These are phyloP conservation scores for Cryptococcus amylolentus DNA, from an alignment of 1,284 basidiomycete genomes.

Conservation along the genomic window DNA sequence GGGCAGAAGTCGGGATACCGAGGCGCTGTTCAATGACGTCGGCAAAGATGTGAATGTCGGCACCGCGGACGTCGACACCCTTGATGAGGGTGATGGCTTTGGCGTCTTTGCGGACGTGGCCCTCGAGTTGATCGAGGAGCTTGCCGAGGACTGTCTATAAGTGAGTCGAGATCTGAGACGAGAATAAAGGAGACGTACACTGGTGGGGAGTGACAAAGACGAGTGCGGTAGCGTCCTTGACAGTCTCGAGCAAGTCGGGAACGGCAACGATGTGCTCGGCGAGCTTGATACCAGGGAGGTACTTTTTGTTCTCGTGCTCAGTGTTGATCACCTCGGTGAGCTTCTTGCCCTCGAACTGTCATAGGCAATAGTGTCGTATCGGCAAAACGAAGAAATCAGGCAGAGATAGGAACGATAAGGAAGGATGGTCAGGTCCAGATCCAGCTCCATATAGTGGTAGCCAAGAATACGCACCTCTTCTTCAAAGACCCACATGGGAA, in stretches of 20 bases:
- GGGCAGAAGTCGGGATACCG: slow-evolving; percentile 55
- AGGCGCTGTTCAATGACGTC: slow-evolving; percentile 57
- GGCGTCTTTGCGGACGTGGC: slow-evolving; percentile 48
- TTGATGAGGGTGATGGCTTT: slow-evolving; percentile 55
- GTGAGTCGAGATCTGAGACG: neutral
- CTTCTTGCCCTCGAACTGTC: slow-evolving; percentile 54
- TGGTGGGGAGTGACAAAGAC: slow-evolving; percentile 60
- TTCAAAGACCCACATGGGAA: slow-evolving; percentile 56
- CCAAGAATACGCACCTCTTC: slow-evolving; percentile 47
- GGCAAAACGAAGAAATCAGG: neutral
- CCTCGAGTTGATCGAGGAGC: slow-evolving; percentile 49
- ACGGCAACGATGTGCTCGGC: slow-evolving; percentile 55
- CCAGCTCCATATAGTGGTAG: neutral
- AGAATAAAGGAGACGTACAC: slow-evolving; percentile 35
- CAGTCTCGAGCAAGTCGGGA: slow-evolving; percentile 53
- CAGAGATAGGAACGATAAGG: neutral
- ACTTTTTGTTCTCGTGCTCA: slow-evolving; percentile 51
- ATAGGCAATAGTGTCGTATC: neutral
- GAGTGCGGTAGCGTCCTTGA: slow-evolving; percentile 55
- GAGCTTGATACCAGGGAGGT: slow-evolving; percentile 55
- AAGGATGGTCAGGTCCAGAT: too few species aligned
- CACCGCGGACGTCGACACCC: slow-evolving; percentile 55
- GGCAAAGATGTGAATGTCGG: slow-evolving; percentile 57
- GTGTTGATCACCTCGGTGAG: slow-evolving; percentile 57
- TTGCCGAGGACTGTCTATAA: slow-evolving; percentile 38